Conservation (phyloP, 1,284 basidiomycete species). For the Puccinia coronata region DNA sequence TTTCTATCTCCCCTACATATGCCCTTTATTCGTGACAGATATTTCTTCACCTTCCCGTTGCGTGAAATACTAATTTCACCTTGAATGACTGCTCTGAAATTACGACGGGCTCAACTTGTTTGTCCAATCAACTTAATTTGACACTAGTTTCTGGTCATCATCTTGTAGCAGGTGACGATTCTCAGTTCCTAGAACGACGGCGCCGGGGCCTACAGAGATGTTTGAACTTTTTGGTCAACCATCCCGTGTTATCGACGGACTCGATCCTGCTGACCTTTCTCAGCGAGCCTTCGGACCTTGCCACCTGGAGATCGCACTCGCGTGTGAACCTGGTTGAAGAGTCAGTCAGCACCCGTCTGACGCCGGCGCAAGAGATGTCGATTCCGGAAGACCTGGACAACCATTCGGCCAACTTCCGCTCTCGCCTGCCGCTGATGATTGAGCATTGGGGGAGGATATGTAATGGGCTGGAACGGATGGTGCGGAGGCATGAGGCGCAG, state of each 20-base stretch:
- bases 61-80: background rate
- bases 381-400: conserved; percentile 88
- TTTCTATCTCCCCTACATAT: conserved; percentile 36
- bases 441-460: conserved; percentile 89
- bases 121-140: conserved; percentile 1
- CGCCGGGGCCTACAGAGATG: conserved; percentile 81
- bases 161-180: conserved; percentile 68
- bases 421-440: conserved; percentile 71
- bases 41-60: background rate
- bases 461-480: conserved; percentile 76
- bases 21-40: background rate
- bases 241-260: conserved; percentile 83
- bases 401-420: conserved; percentile 71
- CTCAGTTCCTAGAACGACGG: conserved; percentile 79
- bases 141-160: conserved; percentile 49
- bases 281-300: conserved; percentile 50
- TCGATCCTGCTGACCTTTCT: conserved; percentile 74
- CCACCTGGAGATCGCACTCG: conserved; percentile 51
- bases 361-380: conserved; percentile 80
- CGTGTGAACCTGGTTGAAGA: conserved; percentile 76
- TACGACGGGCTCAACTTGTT: background rate
- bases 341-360: conserved; percentile 74
- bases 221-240: conserved; percentile 79
- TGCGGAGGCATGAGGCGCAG: conserved; percentile 80
- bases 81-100: background rate